Evolutionary conservation across 768 basidiomycete species (phyloP).

Genomic region (Mrakia frigida): DNA sequence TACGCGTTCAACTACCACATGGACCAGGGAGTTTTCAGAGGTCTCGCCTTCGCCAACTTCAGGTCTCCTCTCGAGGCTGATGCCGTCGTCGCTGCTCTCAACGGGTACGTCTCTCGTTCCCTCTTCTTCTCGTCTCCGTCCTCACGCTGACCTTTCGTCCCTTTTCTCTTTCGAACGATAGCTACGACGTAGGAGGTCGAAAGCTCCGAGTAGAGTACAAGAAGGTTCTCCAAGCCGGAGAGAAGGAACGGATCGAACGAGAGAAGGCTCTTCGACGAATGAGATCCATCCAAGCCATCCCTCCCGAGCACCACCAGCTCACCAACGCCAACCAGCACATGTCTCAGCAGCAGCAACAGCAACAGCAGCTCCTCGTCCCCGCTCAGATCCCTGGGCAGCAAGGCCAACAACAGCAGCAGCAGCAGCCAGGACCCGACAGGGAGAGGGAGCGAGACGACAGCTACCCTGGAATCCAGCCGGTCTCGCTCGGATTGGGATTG

Average conservation of each 20-base stretch:
- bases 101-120: conserved; percentile 66
- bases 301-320: conserved; percentile 22
- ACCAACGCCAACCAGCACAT: conserved; percentile 30
- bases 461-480: conserved; percentile 33
- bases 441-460: conserved; percentile 18
- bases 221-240: conserved; percentile 97
- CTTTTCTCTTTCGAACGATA: not conserved
- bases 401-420: conserved; percentile 24
- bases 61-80: conserved; percentile 85
- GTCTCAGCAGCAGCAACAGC: conserved; percentile 11
- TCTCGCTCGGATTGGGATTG: conserved; percentile 26
- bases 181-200: conserved; percentile 57
- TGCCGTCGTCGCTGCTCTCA: conserved; percentile 89
- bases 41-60: conserved; percentile 97
- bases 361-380: conserved; percentile 11
- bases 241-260: conserved; percentile 96
- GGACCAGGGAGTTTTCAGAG: conserved; percentile 94
- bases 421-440: conserved; percentile 11
- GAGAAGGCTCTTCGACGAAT: conserved; percentile 98
- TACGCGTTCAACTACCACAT: conserved; percentile 99
- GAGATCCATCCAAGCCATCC: conserved; percentile 74
- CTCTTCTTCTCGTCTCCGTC: not conserved
- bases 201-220: conserved; percentile 99
- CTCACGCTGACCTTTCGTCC: not conserved
- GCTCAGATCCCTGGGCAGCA: conserved; percentile 22